phyloP scores from a whole-genome alignment of 2,329 filamentous ascomycete species.

The Ciborinia camelliae region DNA sequence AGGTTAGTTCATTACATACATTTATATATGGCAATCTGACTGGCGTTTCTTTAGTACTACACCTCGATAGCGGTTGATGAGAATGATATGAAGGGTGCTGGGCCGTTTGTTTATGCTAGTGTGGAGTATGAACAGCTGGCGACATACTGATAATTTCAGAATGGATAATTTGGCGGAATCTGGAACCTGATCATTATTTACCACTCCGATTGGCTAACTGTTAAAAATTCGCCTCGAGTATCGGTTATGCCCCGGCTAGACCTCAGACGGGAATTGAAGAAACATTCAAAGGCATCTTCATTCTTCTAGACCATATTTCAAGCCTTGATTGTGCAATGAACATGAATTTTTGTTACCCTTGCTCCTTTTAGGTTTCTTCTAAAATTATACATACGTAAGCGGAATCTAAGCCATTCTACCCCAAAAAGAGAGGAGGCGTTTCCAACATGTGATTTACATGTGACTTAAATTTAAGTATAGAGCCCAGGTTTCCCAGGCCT shows the following conservation, averaged over 20 bases:
- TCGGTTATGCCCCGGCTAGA: background rate
- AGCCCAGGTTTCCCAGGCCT: background rate
- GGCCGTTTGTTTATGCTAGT: slow-evolving; percentile 31
- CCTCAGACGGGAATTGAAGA: background rate
- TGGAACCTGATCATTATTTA: background rate
- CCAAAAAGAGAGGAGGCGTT: background rate
- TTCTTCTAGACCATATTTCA: background rate
- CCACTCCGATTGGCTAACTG: background rate
- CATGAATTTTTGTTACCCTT: background rate
- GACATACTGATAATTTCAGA: background rate
- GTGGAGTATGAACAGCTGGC: slow-evolving; percentile 25
- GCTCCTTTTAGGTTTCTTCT: no score
- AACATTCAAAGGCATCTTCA: background rate
- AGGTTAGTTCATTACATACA: slow-evolving; percentile 22
- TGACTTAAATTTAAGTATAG: background rate
- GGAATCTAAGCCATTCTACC: background rate
- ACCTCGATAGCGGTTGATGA: slow-evolving; percentile 22
- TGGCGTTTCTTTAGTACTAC: slow-evolving; percentile 26
- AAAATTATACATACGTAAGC: background rate
- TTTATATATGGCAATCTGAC: background rate
- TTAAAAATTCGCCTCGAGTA: no score
- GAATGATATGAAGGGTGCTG: slow-evolving; percentile 31
- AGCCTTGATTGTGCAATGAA: background rate
- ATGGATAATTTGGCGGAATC: background rate
- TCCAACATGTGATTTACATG: background rate